Percentiles rank a stretch among this genome's conserved stretches.
phyloP scores from a whole-genome alignment of 1,284 basidiomycete genomes.

The Boletus sp. region DNA sequence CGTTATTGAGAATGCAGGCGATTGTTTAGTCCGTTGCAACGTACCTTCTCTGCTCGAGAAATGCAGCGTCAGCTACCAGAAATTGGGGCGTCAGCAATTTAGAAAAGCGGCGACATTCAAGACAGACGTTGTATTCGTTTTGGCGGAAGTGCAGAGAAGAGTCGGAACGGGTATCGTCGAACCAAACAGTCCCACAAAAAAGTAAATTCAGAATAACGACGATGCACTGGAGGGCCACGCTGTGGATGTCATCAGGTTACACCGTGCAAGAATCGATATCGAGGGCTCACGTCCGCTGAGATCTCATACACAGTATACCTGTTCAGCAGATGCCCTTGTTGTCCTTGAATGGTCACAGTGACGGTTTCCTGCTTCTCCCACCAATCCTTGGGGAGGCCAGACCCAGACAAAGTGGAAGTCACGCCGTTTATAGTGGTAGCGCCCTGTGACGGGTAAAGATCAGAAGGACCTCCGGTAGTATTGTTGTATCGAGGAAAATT shows the following conservation, averaged over 20 bases:
- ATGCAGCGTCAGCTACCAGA: constrained; percentile 75
- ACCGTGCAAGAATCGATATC: constrained; percentile 2
- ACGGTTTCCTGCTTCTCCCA: constrained; percentile 82
- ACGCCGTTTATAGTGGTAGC: constrained; percentile 49
- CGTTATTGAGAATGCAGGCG: background rate
- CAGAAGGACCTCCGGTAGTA: constrained; percentile 21
- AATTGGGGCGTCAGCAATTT: constrained; percentile 9
- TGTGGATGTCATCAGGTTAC: constrained; percentile 35
- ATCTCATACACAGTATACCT: constrained; percentile 82
- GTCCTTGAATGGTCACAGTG: constrained; percentile 73
- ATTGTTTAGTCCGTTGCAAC: constrained; percentile 4
- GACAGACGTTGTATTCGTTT: constrained; percentile 86
- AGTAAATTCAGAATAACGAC: constrained; percentile 89
- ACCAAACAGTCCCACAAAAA: constrained; percentile 86
- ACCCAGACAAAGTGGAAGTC: constrained; percentile 64
- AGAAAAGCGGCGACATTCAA: constrained; percentile 6
- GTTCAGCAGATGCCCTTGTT: constrained; percentile 88
- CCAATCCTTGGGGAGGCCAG: constrained; percentile 77
- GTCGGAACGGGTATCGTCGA: constrained; percentile 85
- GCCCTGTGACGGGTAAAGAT: constrained; percentile 32
- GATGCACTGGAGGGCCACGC: constrained; percentile 66
- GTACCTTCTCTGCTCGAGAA: constrained; percentile 86
- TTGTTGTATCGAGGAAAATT: constrained; percentile 41
- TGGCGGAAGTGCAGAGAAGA: constrained; percentile 88
- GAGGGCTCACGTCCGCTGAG: constrained; percentile 70